Percentiles rank a stretch among this genome's conserved stretches.
phyloP scores from a whole-genome alignment of 2,329 filamentous ascomycete genomes.

The Fusarium burgessii region DNA sequence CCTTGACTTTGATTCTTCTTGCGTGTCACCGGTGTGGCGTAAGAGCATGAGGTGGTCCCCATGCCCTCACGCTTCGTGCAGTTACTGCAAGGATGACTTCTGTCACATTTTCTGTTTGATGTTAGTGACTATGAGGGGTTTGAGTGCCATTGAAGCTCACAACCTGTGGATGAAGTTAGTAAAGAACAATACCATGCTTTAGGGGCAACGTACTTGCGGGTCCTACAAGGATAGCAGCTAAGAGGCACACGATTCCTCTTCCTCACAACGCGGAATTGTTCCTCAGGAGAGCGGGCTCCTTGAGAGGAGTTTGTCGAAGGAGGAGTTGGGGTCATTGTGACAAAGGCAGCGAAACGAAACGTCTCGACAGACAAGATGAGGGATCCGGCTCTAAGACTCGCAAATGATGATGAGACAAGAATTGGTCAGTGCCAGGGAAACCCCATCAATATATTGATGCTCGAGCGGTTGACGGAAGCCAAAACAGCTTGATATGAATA shows the following conservation, averaged over 20 bases:
- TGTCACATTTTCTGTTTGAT: constrained; percentile 85
- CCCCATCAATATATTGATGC: constrained; percentile 45
- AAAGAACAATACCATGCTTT: constrained; percentile 19
- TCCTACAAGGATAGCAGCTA: constrained; percentile 90
- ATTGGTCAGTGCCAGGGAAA: constrained; percentile 35
- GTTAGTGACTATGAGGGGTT: constrained; percentile 26
- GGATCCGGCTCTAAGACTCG: constrained; percentile 24
- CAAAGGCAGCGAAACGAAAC: constrained; percentile 36
- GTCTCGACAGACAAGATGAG: constrained; percentile 42
- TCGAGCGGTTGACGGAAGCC: constrained; percentile 11
- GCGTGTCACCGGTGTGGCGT: constrained; percentile 76
- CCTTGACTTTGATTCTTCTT: constrained; percentile 79
- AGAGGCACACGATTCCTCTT: constrained; percentile 93
- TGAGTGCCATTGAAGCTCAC: constrained; percentile 40
- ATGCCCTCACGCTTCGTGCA: constrained; percentile 91
- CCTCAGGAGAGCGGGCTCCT: constrained; percentile 82
- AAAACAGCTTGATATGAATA: constrained; percentile 11
- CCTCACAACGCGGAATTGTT: constrained; percentile 87
- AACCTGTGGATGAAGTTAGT: constrained; percentile 56
- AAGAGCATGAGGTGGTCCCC: constrained; percentile 84
- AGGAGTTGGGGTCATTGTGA: constrained; percentile 78
- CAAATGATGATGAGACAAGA: constrained; percentile 22
- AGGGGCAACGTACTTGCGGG: constrained; percentile 79
- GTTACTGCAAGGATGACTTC: constrained; percentile 91
- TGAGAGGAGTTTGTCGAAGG: constrained; percentile 83